Conservation (phyloP, 305 asterid genomes). For the Fraxinus nigra region DNA sequence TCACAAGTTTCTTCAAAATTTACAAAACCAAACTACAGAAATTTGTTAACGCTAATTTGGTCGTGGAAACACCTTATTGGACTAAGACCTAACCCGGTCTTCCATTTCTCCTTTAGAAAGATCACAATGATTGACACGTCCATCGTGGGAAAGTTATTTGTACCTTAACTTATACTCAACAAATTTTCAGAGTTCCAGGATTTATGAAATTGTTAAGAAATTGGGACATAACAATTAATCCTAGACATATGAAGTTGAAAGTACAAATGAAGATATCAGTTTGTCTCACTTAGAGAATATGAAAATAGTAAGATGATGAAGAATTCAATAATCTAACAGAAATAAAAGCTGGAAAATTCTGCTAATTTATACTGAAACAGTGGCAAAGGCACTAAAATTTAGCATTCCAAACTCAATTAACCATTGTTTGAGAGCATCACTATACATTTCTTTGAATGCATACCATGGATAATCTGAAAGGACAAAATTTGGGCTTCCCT, state of each 20-base stretch:
- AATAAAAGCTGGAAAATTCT: not conserved
- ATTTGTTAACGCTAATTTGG: not conserved
- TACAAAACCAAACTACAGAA: not conserved
- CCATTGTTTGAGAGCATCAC: not conserved
- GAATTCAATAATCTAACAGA: not conserved
- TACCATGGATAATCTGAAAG: slow-evolving; percentile 46
- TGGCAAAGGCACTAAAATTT: not conserved
- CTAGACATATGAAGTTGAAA: not conserved
- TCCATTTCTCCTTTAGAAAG: not conserved
- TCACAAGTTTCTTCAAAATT: not conserved
- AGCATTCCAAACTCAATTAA: not conserved
- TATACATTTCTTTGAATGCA: not conserved
- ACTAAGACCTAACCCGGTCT: not conserved
- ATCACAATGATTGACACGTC: not conserved
- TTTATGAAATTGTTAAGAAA: not conserved
- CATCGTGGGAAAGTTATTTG: not conserved
- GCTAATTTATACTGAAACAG: not conserved
- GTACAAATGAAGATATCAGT: not conserved
- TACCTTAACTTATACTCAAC: not conserved
- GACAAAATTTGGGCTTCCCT: slow-evolving; percentile 47
- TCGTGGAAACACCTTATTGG: not conserved
- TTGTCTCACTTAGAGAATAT: not conserved
- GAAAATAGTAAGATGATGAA: not conserved
- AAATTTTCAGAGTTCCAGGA: not conserved
- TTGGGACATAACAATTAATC: not conserved